Evolutionary conservation across 2,329 filamentous ascomycete genomes (phyloP).

Genomic region (Penicillium thymicola): DNA sequence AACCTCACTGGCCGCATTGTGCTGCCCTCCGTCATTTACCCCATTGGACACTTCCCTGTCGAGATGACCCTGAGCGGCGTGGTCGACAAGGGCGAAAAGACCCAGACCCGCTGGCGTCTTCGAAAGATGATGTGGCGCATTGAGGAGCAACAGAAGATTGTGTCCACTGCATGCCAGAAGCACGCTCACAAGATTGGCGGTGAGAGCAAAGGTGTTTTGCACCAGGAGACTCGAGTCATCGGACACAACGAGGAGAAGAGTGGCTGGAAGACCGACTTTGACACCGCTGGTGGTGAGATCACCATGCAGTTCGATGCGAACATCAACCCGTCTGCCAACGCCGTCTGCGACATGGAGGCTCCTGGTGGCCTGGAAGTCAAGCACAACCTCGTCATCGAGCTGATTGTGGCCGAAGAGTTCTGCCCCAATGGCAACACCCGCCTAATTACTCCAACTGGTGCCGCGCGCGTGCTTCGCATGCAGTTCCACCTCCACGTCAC

Average conservation of each 20-base stretch:
- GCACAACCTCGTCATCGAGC: constrained; percentile 84
- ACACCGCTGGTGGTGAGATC: constrained; percentile 66
- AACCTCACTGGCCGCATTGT: constrained; percentile 84
- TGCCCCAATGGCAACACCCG: constrained; percentile 65
- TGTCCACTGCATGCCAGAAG: constrained; percentile 75
- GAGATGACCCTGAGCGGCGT: constrained; percentile 83
- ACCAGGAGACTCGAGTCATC: constrained; percentile 72
- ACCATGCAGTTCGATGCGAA: constrained; percentile 73
- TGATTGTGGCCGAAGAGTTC: constrained; percentile 92
- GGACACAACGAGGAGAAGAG: constrained; percentile 77
- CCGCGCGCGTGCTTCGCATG: constrained; percentile 86
- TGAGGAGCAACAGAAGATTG: constrained; percentile 77
- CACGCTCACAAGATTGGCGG: constrained; percentile 66
- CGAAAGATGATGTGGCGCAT: constrained; percentile 91
- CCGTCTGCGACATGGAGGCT: constrained; percentile 74
- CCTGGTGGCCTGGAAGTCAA: constrained; percentile 72
- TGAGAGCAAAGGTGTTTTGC: constrained; percentile 66
- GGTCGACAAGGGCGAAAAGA: constrained; percentile 65
- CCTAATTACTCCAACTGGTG: constrained; percentile 79
- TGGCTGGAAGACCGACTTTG: constrained; percentile 85
- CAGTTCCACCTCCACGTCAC: constrained; percentile 83
- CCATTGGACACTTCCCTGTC: constrained; percentile 76
- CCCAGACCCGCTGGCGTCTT: constrained; percentile 80
- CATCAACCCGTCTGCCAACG: constrained; percentile 60
- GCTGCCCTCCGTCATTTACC: constrained; percentile 79